A percentile compares a stretch with the other conserved stretches of the same genome.
Evolutionary conservation across 2,329 filamentous ascomycete species (phyloP).

Genomic region (Drechmeria coniospora): DNA sequence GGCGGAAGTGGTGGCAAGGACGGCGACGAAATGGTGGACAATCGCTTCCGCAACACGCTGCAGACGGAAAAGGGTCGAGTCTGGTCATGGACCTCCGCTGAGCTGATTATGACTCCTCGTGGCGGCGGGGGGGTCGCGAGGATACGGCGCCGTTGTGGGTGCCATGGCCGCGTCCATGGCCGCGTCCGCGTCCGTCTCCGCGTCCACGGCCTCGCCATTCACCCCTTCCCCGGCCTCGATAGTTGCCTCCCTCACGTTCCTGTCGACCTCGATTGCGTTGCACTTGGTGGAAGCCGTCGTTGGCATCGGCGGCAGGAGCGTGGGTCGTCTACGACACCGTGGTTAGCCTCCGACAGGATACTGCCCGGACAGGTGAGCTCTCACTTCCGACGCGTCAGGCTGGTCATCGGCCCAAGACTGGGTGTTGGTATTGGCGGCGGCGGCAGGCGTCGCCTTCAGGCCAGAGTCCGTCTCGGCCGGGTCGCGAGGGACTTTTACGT

Average conservation of each 20-base stretch:
- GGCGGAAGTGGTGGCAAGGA: constrained; percentile 17
- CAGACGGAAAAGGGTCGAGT: constrained; percentile 13
- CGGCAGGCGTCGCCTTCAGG: constrained; percentile 43
- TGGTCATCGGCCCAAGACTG: constrained; percentile 77
- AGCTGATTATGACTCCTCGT: constrained; percentile 22
- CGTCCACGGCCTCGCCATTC: constrained; percentile 37
- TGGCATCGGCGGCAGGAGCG: constrained; percentile 23
- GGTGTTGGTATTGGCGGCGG: constrained; percentile 31
- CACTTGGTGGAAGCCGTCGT: constrained; percentile 62
- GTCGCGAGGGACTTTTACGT: constrained; percentile 52
- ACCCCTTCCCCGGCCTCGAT: constrained; percentile 29
- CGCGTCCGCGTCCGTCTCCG: constrained; percentile 28
- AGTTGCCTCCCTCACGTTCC: constrained; percentile 30
- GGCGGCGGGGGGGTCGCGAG: constrained; percentile 21
- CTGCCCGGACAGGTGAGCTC: constrained; percentile 6
- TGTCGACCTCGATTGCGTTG: constrained; percentile 43
- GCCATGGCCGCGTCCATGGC: constrained; percentile 24
- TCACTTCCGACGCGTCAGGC: constrained; percentile 36
- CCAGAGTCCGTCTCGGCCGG: constrained; percentile 59
- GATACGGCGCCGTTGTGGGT: constrained; percentile 19
- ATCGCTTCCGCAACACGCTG: constrained; percentile 15
- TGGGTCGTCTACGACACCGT: constrained; percentile 16
- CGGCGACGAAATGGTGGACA: constrained; percentile 26
- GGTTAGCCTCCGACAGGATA: constrained; percentile 2
- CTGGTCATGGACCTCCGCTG: constrained; percentile 11